Evolutionary conservation across 2,329 filamentous ascomycete genomes (phyloP), one percentile per base, ranked within the genome.

Genomic region (Penicillium corylophilum): DNA sequence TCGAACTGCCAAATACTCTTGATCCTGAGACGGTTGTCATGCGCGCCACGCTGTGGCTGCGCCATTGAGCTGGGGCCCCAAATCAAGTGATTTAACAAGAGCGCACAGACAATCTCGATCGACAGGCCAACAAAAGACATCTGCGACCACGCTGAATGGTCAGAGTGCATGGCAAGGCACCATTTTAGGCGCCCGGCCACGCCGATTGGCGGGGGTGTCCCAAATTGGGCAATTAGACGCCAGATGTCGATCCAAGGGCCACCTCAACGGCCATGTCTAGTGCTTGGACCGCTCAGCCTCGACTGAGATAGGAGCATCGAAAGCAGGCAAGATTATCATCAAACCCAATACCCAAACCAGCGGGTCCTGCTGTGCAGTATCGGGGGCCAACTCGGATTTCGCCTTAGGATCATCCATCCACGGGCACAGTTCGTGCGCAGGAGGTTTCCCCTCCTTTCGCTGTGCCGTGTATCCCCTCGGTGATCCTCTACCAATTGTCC

Each of bases 121-220:
- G 12, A 23, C 18, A 39, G 13, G 18, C 39, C 39, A 41, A 41
- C 39, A 41, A 23, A 22, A 23, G 13, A 41, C 39, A 23, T 8
- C n/a, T 23, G 22, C 28, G 36, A 26, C 22, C 15, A 43, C n/a
- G 15, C 23, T 31, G 23, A 54, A 43, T 53, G 47, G 46, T 22
- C n/a, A 16, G 35, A 12, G 16, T 50, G 53, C 55, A 53, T 8
- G 54, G 44, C 45, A 23, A 52, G 42, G 48, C 48, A 53, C 47
- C 44, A 36, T 44, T 46, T 60, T 57, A 61, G 57, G 60, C 61
- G 58, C 60, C 53, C 44, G 44, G 31, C 28, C 44, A 55, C 50
- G 53, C 38, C 41, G 55, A 60, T 60, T 60, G 55, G 57, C 44
- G 49, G 49, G 46, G 50, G 38, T n/a, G 46, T 44, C 50, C 40